Conservation (phyloP, 192 early-diverging fungal species). For the Diversispora eburnea region DNA sequence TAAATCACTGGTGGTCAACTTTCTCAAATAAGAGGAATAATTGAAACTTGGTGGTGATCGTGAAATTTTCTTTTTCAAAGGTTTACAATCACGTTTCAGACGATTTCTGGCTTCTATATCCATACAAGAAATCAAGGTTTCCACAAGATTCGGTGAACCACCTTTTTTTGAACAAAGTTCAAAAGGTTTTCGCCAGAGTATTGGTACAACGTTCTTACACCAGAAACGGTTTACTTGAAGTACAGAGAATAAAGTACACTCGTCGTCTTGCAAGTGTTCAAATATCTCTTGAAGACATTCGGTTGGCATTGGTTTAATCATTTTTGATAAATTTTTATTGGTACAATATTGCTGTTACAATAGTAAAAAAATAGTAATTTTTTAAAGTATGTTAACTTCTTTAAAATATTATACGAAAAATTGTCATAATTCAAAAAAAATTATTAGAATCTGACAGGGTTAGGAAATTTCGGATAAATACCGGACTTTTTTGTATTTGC, state of each 20-base stretch:
- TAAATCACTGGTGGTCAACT: not conserved
- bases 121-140: slow-evolving; percentile 3
- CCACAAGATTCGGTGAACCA: not conserved
- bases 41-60: not conserved
- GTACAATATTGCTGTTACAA: too few species aligned
- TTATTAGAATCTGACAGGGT: too few species aligned
- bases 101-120: not conserved
- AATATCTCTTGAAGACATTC: slow-evolving; percentile 14
- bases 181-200: slow-evolving; percentile 2
- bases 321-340: not conserved
- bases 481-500: too few species aligned
- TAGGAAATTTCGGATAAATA: too few species aligned
- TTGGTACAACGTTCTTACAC: slow-evolving; percentile 2
- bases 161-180: not conserved
- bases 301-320: not conserved
- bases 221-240: slow-evolving; percentile 1
- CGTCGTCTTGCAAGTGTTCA: slow-evolving; percentile 15
- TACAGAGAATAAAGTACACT: not conserved
- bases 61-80: not conserved
- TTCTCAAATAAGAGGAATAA: slow-evolving; percentile 1
- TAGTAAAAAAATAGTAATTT: too few species aligned
- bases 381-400: too few species aligned
- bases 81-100: slow-evolving; percentile 1
- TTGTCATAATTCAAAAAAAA: too few species aligned
- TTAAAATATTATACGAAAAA: too few species aligned